Evolutionary conservation across 495 filamentous ascomycete species (phyloP), one percentile per base, ranked within the genome.

Genomic region (Aspergillus ellipticus): DNA sequence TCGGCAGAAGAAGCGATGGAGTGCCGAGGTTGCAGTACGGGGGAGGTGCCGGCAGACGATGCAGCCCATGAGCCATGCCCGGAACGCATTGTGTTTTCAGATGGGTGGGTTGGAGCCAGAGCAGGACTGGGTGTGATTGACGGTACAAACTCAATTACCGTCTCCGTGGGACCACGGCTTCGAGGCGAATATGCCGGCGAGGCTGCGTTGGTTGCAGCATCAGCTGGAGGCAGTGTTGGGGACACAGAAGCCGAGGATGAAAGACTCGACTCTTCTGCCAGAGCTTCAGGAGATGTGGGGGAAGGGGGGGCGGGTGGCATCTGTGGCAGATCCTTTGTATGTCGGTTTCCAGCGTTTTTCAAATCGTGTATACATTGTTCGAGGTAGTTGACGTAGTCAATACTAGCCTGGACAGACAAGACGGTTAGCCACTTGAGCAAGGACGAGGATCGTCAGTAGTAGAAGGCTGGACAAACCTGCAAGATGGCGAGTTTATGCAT

Each of bases 401-500:
- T 97, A 59, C 90, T 95, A 17, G 94, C 89, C 92, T 96, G 51
- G 21, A 16, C 2, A 33, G 33, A 20, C 16, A 39, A 42, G n/a
- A 53, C 61, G 21, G 31, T 56, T 39, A 54, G 50, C 28, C 10
- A 42, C n/a, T 7, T 13, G 1, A 41, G 19, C 17, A 47, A 11
- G 1, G 28, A n/a, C 28, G 35, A 33, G 3, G n/a, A 50, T 19
- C 13, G 17, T 24, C 1, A 53, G 42, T 2, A 16, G n/a, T 29
- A 48, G 31, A 31, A 51, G 41, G 28, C 15, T 15, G 11, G 43
- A 70, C 78, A 53, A 71, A 94, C 94, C 85, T 96, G 91, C 46
- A 98, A 77, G 58, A 98, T 97, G 2, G 91, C 92, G 47, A 98
- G 79, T 76, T 98, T 98, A 72, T 98, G 94, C 94, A 98, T 98